Percentiles rank a stretch among this genome's conserved stretches.
Conservation (phyloP, 768 basidiomycete genomes). For the Amanita inopinata region DNA sequence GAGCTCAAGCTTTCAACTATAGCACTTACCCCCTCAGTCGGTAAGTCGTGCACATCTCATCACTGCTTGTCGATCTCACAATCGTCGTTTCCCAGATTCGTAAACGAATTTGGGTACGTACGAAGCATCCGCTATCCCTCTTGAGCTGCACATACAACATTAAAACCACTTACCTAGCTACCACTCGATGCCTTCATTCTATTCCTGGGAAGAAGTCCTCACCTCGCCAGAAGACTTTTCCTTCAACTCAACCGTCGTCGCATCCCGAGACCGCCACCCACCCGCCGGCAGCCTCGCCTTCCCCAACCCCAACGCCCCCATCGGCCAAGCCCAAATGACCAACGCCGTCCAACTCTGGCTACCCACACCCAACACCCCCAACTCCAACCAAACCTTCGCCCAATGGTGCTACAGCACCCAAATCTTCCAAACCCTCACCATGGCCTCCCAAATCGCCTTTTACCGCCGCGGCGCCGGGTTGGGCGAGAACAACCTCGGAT, state of each 20-base stretch:
- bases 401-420: conserved; percentile 60
- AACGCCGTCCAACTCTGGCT: conserved; percentile 44
- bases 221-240: conserved; percentile 38
- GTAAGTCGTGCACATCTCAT: conserved; percentile 15
- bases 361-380: conserved; percentile 36
- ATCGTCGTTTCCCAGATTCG: conserved; percentile 26
- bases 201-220: conserved; percentile 50
- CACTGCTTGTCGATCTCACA: not conserved
- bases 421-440: conserved; percentile 49
- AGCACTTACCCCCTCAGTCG: conserved; percentile 40
- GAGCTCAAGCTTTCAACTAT: conserved; percentile 41
- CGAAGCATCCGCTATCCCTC: too few species aligned
- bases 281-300: conserved; percentile 41
- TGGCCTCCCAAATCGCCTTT: conserved; percentile 49
- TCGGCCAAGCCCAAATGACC: conserved; percentile 46
- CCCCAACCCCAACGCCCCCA: conserved; percentile 44
- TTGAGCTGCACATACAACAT: not conserved
- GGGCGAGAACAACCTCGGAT: conserved; percentile 49
- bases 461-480: conserved; percentile 51
- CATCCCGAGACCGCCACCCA: conserved; percentile 47
- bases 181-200: conserved; percentile 57
- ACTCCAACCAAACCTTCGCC: conserved; percentile 48
- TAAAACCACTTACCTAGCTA: conserved; percentile 24
- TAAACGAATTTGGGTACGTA: conserved; percentile 51
- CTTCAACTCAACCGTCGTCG: conserved; percentile 49